Base-by-base conservation (phyloP, 306 rosid species). In the Mimosa bimucronata region DNA sequence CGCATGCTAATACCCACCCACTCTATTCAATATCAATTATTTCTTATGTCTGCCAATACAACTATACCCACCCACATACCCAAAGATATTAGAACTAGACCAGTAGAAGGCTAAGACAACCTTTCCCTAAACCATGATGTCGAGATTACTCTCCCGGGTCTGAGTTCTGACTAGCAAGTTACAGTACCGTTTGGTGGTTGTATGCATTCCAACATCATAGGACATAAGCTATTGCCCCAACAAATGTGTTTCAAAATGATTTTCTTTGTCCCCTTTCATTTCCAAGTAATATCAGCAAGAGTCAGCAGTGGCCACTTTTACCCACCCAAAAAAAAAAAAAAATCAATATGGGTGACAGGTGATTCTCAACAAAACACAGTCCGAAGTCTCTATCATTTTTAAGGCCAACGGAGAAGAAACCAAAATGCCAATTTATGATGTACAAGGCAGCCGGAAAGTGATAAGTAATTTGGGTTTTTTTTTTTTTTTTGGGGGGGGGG, bases 351-450 rank as follows among this genome's bases (percentile, higher is more conserved):
- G 69, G 34, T 73, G 65, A 53, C 55, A 76, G 77, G 68, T 70
- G 40, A 84, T 58, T 45, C 72, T 78, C 72, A 48, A 74, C 42
- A 71, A 60, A 74, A 74, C 66, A 31, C 31, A 74, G 40, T 28
- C 58, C 8, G 64, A 40, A 21, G 67, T 80, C 48, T 40, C 25
- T 2, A 77, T 67, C 70, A 72, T 66, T 71, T n/a, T 73, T 57
- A 57, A 40, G 77, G 62, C 40, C 70, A 75, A 57, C 42, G 34
- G 16, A 52, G 40, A 68, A 60, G 28, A 37, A 45, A 34, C 66
- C 72, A 79, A 79, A 23, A 62, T 72, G 78, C 81, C 68, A 61
- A 62, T 57, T n/a, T n/a, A n/a, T n/a, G n/a, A n/a, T 18, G 52
- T 21, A 23, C 9, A n/a, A 25, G 55, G 57, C 21, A 70, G 57